Base-by-base conservation (phyloP, 805 yeast genomes). In the Scheffersomyces stipitis region DNA sequence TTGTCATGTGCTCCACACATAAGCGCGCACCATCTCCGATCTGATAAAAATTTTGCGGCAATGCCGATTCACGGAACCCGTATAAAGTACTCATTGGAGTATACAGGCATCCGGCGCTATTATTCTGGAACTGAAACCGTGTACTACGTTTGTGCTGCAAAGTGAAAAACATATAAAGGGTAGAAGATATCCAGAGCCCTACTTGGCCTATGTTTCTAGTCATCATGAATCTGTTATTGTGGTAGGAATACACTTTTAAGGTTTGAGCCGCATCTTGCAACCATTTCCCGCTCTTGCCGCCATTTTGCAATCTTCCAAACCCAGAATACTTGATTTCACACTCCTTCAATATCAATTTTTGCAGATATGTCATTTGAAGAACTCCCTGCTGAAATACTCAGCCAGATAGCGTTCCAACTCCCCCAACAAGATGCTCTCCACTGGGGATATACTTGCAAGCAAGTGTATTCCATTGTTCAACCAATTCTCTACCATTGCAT, bases 401-500 rank as follows among this genome's bases (percentile, higher is more conserved):
- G 35, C 22, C 17, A 17, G 18, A 37, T 45, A n/a, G 32, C 44
- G 7, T 31, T 33, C 20, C 24, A 34, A 12, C 33, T 45, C 16
- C 28, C 28, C 28, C 49, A 45, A 17, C 38, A 41, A 17, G 49
- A 45, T 20, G 29, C 36, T 10, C 35, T 42, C 24, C 27, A 28
- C 18, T 28, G 42, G 18, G 36, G 41, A 8, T 36, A 30, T 27
- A 39, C 42, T 5, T 38, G 39, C 34, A 26, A 10, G 2, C 18
- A 30, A 3, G 18, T 41, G 3, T 26, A 37, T 29, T 14, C 12
- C 8, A 36, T 34, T 10, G 26, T 34, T 12, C 31, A 30, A 18
- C 46, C 44, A 3, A 27, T 31, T 4, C 27, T 45, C 7, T 35
- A 37, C 40, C 26, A 16, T 15, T 33, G 38, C 8, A 34, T 45